Conservation (phyloP, 2,329 filamentous ascomycete genomes). For the Aspergillus aculeatus region DNA sequence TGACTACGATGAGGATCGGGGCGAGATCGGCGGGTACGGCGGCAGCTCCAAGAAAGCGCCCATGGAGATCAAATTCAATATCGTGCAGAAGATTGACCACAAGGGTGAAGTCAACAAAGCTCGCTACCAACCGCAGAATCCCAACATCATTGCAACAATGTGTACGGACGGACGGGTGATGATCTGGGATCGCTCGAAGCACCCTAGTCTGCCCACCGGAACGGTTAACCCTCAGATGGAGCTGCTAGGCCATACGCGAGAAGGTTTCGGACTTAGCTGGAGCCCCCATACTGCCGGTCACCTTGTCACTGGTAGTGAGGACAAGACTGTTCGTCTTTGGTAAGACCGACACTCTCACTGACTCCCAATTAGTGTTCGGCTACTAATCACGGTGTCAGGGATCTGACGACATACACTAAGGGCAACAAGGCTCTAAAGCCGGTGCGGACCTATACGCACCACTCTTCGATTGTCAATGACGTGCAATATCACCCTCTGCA, state of each 20-base stretch:
- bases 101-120: constrained; percentile 98
- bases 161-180: constrained; percentile 83
- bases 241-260: constrained; percentile 77
- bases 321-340: constrained; percentile 90
- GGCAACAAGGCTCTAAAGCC: constrained; percentile 70
- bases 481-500: constrained; percentile 92
- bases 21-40: constrained; percentile 91
- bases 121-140: constrained; percentile 95
- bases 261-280: constrained; percentile 93
- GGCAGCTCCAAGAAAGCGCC: constrained; percentile 66
- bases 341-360: constrained; percentile 42
- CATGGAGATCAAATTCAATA: constrained; percentile 76
- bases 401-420: constrained; percentile 72
- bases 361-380: not conserved
- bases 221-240: constrained; percentile 78
- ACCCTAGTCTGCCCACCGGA: constrained; percentile 72
- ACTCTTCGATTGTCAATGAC: constrained; percentile 90
- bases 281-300: constrained; percentile 79
- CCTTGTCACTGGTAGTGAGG: constrained; percentile 86
- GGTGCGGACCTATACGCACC: constrained; percentile 76
- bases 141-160: constrained; percentile 92
- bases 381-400: constrained; percentile 52
- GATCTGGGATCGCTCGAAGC: constrained; percentile 95
- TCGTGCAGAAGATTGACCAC: constrained; percentile 95
- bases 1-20: constrained; percentile 87